phyloP scores from a whole-genome alignment of 1,284 basidiomycete genomes.

The Marasmius sp. region DNA sequence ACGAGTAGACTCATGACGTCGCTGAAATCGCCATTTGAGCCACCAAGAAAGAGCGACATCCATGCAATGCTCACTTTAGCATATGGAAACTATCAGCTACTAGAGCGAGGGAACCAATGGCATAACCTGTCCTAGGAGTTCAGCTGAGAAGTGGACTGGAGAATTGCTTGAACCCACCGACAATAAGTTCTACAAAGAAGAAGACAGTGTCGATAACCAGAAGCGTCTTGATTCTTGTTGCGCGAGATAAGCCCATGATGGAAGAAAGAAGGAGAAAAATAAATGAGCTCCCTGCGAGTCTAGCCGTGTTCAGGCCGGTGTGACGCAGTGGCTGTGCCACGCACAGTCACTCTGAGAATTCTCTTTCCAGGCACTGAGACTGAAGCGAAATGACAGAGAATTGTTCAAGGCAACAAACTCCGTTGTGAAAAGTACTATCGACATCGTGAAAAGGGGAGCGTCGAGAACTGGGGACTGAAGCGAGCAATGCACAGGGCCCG shows the following conservation, averaged over 20 bases:
- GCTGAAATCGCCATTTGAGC: constrained; percentile 40
- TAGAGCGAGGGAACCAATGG: constrained; percentile 91
- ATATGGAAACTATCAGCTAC: constrained; percentile 99
- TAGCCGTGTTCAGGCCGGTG: too few species aligned
- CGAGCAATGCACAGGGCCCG: too few species aligned
- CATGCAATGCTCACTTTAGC: constrained; percentile 72
- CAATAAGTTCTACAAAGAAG: constrained; percentile 91
- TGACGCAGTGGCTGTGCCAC: too few species aligned
- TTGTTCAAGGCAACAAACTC: too few species aligned
- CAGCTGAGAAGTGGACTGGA: not conserved
- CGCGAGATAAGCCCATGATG: constrained; percentile 65
- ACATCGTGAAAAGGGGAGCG: too few species aligned
- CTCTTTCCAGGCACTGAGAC: too few species aligned
- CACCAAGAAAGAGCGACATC: not conserved
- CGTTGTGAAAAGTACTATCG: too few species aligned
- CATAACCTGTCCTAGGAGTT: constrained; percentile 63
- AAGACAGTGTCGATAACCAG: constrained; percentile 87
- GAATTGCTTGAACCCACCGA: constrained; percentile 49
- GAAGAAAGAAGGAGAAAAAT: not conserved
- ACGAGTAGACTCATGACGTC: constrained; percentile 95
- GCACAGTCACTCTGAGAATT: too few species aligned
- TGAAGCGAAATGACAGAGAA: too few species aligned
- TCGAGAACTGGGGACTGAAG: too few species aligned
- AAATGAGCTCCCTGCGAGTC: not conserved
- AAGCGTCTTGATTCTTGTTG: constrained; percentile 77